These are phyloP conservation scores for Croton setiger DNA, from an alignment of 441 rosid genomes.

Conservation along the genomic window DNA sequence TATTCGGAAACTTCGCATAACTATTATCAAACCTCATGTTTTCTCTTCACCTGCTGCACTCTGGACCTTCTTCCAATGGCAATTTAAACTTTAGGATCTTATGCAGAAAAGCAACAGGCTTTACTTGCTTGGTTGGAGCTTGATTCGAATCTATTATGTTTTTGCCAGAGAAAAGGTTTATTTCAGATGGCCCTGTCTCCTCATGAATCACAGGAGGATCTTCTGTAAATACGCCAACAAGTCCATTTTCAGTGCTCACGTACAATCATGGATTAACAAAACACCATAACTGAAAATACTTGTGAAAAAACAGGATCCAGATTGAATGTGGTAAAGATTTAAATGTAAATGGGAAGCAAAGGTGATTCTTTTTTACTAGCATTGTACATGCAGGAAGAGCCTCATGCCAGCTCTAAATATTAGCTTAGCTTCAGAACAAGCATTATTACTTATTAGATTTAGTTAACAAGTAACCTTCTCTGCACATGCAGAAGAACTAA, in stretches of 20 bases:
- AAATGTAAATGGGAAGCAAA: background rate
- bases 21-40: background rate
- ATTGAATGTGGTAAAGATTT: background rate
- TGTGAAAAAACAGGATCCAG: background rate
- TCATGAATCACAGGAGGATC: slow-evolving; percentile 32
- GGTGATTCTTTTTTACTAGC: background rate
- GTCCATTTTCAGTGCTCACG: background rate
- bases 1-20: background rate
- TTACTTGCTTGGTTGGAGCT: slow-evolving; percentile 19
- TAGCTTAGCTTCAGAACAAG: background rate
- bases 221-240: slow-evolving; percentile 31
- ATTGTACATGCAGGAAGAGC: background rate
- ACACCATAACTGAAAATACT: background rate
- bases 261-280: background rate
- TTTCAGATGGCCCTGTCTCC: slow-evolving; percentile 55
- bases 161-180: slow-evolving; percentile 40
- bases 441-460: background rate
- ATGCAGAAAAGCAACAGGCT: slow-evolving; percentile 53
- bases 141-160: slow-evolving; percentile 19
- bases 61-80: slow-evolving; percentile 34
- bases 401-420: too few species aligned
- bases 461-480: background rate
- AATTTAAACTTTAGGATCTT: slow-evolving; percentile 63
- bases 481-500: background rate
- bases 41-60: slow-evolving; percentile 21